These are phyloP conservation scores for Magnusiomyces fungicola DNA, from an alignment of 1,139 yeast species.

Conservation along the genomic window DNA sequence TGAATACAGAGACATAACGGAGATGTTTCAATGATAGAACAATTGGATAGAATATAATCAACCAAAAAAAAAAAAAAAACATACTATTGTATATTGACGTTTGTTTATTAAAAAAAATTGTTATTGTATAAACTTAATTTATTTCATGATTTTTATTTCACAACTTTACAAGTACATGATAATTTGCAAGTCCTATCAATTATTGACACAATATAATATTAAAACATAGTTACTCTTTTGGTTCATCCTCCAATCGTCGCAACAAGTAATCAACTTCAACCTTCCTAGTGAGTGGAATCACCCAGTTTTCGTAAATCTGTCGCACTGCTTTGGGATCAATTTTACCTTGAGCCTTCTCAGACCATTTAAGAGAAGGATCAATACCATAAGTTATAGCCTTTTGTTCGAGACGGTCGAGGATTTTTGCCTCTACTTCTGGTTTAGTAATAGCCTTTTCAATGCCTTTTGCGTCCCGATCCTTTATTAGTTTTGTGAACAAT, in stretches of 20 bases:
- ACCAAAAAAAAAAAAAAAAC: neutral
- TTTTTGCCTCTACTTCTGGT: conserved; percentile 74
- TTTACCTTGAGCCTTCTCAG: conserved; percentile 64
- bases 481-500: conserved; percentile 55
- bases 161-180: neutral
- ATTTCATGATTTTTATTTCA: neutral
- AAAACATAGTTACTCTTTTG: no score
- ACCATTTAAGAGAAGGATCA: conserved; percentile 69
- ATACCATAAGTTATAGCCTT: conserved; percentile 85
- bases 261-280: conserved; percentile 89
- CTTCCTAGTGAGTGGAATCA: conserved; percentile 88
- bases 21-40: no score
- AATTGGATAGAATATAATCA: neutral
- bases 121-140: no score
- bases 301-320: conserved; percentile 72
- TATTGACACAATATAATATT: no score
- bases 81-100: neutral
- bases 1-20: no score
- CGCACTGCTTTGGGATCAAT: conserved; percentile 78
- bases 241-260: conserved; percentile 63
- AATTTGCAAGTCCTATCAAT: no score
- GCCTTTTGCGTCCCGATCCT: conserved; percentile 58
- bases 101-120: no score
- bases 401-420: conserved; percentile 63
- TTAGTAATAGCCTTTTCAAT: conserved; percentile 81